Conservation (phyloP, 768 basidiomycete genomes). For the Boletus pseudo-olivaceus region DNA sequence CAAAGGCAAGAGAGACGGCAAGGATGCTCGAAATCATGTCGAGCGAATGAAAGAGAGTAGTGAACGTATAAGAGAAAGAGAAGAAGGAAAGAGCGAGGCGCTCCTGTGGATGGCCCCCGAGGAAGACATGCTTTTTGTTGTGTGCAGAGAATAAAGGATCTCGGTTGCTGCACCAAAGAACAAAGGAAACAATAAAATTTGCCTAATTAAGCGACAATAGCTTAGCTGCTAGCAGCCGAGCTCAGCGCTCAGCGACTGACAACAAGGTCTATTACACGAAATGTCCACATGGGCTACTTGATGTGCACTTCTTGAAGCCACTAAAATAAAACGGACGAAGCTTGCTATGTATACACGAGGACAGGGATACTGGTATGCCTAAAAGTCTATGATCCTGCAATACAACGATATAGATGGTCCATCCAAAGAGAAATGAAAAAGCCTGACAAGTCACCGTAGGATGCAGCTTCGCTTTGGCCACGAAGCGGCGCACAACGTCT, state of each 20-base stretch:
- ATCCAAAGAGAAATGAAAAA: conserved; percentile 3
- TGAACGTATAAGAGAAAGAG: conserved; percentile 16
- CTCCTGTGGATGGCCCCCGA: conserved; percentile 16
- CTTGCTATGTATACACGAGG: conserved; percentile 13
- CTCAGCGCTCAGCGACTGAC: no score
- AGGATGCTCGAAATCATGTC: conserved; percentile 41
- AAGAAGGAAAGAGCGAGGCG: conserved; percentile 20
- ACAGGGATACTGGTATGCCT: not conserved
- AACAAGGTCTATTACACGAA: not conserved
- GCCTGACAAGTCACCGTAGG: not conserved
- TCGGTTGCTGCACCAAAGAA: conserved; percentile 22
- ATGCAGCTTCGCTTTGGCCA: not conserved
- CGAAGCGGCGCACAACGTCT: not conserved
- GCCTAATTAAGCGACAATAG: conserved; percentile 10
- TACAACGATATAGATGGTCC: conserved; percentile 18
- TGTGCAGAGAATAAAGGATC: conserved; percentile 23
- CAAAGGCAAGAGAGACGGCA: conserved; percentile 34
- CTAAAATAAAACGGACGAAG: not conserved
- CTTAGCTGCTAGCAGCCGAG: no score
- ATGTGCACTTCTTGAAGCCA: not conserved
- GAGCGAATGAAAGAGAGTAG: conserved; percentile 23
- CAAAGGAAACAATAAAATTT: conserved; percentile 30
- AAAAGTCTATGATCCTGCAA: conserved; percentile 1
- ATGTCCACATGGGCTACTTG: not conserved
- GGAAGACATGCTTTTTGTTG: conserved; percentile 29